Percentiles rank a stretch among this genome's conserved stretches.
These are phyloP conservation scores for Eragrostis tef DNA, from an alignment of 202 grass and related monocot species.

Conservation along the genomic window DNA sequence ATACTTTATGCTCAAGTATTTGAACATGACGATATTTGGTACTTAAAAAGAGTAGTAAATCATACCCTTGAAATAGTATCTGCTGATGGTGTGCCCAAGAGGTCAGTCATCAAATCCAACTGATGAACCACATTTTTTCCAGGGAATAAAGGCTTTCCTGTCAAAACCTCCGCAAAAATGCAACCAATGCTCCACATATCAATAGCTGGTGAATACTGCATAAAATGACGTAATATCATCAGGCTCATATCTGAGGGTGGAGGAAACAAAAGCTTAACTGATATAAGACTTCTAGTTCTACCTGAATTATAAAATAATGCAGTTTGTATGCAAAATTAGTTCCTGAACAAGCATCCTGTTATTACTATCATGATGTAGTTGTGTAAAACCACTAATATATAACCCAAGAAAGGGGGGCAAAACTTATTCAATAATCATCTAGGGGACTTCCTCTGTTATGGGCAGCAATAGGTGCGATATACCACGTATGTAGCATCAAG, in stretches of 20 bases:
- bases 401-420: not conserved
- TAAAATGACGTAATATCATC: conserved; percentile 33
- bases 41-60: conserved; percentile 29
- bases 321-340: conserved; percentile 38
- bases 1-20: conserved; percentile 25
- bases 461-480: not conserved
- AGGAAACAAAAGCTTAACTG: conserved; percentile 12
- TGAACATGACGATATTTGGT: not conserved
- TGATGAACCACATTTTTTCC: conserved; percentile 99
- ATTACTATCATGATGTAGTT: conserved; percentile 2
- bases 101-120: conserved; percentile 97
- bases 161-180: conserved; percentile 97
- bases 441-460: not conserved
- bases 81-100: conserved; percentile 74
- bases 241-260: conserved; percentile 15
- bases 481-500: not conserved
- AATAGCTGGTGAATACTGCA: conserved; percentile 94
- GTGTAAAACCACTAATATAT: not conserved
- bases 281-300: conserved; percentile 37
- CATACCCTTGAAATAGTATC: conserved; percentile 81
- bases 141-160: conserved; percentile 96
- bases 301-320: conserved; percentile 23
- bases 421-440: not conserved
- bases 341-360: conserved; percentile 37
- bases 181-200: conserved; percentile 99